Evolutionary conservation across 805 yeast genomes (phyloP), one percentile per base, ranked within the genome.

Genomic region (Lipomyces yamadae): DNA sequence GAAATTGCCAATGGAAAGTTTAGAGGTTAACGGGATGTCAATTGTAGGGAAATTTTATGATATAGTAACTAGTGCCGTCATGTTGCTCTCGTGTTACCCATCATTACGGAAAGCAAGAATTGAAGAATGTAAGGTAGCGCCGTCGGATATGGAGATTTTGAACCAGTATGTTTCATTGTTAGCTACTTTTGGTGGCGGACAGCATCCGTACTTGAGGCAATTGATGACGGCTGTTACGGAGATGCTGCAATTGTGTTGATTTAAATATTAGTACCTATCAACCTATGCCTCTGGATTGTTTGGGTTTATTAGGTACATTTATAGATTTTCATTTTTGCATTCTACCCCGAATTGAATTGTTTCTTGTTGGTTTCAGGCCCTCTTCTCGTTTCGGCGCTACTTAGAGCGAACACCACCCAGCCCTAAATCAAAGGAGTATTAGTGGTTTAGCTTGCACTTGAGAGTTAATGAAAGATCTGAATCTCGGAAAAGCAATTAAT

Each of bases 11-110:
- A 61, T 61, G 35, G 57, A 56, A 15, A n/a, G 45, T 24, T 18
- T 64, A 33, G 67, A 64, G 39, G 58, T 56, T 4, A 65, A 64
- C 13, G 67, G 67, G 18, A 55, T 64, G 30, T 65, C 61, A 1
- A 30, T 64, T 54, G 61, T 39, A 1, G 67, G 62, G 48, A 64
- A 64, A 53, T 24, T 64, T 13, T 64, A 62, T 34, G 65, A 64
- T 30, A 62, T 64, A 11, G 64, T 58, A 34, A 29, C 11, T 11
- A 58, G 52, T 15, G 50, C 37, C 5, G 34, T 50, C 33, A 24
- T 18, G 52, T 6, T 58, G 52, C 10, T 45, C 32, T 13, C 29
- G 45, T 29, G 45, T 10, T 39, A 39, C 45, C 45, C 15, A n/a
- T 39, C 45, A 3, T 10, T 11, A n/a, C n/a, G 45, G n/a, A 39